Base-by-base conservation (phyloP, 1,284 basidiomycete species). In the Boletus putidus region DNA sequence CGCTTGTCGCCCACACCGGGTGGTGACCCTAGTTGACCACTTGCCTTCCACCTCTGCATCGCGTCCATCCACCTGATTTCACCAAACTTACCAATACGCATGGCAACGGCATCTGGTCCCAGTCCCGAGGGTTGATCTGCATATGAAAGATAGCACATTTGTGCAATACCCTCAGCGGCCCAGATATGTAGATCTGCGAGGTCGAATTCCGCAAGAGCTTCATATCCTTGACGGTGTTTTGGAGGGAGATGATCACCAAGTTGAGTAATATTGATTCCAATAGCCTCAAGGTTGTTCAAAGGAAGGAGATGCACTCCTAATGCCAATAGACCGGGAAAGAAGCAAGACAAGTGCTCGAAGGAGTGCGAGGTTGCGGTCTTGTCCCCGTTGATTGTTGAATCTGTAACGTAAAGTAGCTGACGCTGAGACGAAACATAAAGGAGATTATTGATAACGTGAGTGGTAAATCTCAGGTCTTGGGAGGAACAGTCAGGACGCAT, bases 301-400 rank as follows among this genome's bases (percentile, higher is more conserved):
- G 82, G 82, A 53, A 91, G 78, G 2, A 81, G 81, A 54, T 84
- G 80, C 1, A 76, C 86, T 53, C 90, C 89, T 20, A 92, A 79
- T 2, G 89, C 88, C 57, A 92, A 78, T n/a, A 91, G 73, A 20
- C 88, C 90, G 0, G 88, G 87, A 49, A 91, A 78, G 77, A 92
- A 92, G 73, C 90, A 91, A 14, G 89, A 85, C 52, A 92, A 77
- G 66, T 92, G 89, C 64, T 92, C 89, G 56, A 91, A 85, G 21
- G 68, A 72, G 65, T 87, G 83, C 18, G 79, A 77, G 15, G 82
- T 79, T 20, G 65, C 64, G 31, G 65, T 70, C 39, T 63, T 62
- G 51, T 68, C 62, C 20, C 68, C 62, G 51, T 70, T 69, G 9
- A 70, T 70, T 18, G 58, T 64, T 18, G 78, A 76, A 65, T 89